These are phyloP conservation scores for Colletotrichum sp. DNA, from an alignment of 2,329 filamentous ascomycete genomes.

Conservation along the genomic window DNA sequence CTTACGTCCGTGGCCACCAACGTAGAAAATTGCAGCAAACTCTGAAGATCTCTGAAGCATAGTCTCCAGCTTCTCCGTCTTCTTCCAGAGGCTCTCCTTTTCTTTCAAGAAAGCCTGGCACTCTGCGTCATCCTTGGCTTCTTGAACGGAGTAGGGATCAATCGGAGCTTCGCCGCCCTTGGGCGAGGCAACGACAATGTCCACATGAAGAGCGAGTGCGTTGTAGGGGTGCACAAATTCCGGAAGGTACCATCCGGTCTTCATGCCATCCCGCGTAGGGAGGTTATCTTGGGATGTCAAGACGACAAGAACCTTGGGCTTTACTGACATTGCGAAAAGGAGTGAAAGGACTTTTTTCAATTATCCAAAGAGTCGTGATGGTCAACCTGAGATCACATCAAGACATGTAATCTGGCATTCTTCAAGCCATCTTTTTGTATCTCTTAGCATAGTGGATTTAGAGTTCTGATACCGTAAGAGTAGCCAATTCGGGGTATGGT, in stretches of 20 bases:
- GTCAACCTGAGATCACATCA: not conserved
- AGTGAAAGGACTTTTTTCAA: no score
- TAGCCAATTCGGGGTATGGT: not conserved
- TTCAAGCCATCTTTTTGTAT: not conserved
- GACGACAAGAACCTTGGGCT: not conserved
- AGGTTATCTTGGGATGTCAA: not conserved
- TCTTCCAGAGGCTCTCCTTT: not conserved
- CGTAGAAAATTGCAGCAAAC: not conserved
- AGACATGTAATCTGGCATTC: not conserved
- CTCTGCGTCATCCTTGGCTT: not conserved
- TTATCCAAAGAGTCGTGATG: no score
- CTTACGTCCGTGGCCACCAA: not conserved
- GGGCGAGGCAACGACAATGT: not conserved
- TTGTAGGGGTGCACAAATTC: not conserved
- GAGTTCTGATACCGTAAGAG: not conserved
- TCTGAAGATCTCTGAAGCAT: not conserved
- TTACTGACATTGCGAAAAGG: not conserved
- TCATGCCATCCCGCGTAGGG: not conserved
- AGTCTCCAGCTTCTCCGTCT: not conserved
- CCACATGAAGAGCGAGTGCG: not conserved
- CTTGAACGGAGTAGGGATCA: not conserved
- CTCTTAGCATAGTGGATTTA: not conserved
- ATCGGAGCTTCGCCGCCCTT: not conserved
- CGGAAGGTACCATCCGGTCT: not conserved
- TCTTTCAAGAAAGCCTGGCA: not conserved